Percentiles rank a stretch among this genome's conserved stretches.
These are phyloP conservation scores for Hypoxylon intermedium DNA, from an alignment of 495 filamentous ascomycete genomes.

Conservation along the genomic window DNA sequence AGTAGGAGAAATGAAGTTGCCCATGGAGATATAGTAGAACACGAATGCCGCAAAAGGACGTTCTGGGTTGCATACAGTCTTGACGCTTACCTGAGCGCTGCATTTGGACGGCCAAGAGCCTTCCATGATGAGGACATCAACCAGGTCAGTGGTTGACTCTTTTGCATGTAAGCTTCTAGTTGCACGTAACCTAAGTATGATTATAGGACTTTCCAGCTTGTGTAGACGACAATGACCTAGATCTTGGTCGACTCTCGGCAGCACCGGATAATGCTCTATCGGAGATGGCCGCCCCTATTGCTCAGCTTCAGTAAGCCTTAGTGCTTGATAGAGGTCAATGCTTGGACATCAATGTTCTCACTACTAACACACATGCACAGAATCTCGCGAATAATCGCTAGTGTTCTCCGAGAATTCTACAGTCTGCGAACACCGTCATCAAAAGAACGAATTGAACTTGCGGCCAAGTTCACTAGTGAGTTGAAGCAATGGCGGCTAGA, in stretches of 20 bases:
- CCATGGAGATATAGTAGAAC: constrained; percentile 40
- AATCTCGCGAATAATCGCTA: constrained; percentile 34
- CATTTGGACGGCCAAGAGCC: constrained; percentile 39
- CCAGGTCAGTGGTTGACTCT: constrained; percentile 13
- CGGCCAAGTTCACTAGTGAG: constrained; percentile 24
- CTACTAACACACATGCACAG: constrained; percentile 7
- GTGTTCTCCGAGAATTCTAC: constrained; percentile 37
- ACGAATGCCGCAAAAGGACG: constrained; percentile 42
- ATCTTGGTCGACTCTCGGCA: constrained; percentile 31
- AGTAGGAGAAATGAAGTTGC: constrained; percentile 15
- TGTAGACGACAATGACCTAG: constrained; percentile 47
- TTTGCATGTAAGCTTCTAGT: neutral
- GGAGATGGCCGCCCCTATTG: constrained; percentile 53
- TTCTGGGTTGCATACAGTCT: constrained; percentile 47
- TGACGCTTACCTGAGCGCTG: constrained; percentile 44
- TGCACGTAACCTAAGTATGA: neutral
- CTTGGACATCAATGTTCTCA: neutral
- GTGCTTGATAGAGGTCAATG: neutral
- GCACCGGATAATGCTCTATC: constrained; percentile 41
- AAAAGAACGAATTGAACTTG: constrained; percentile 15
- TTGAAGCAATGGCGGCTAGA: constrained; percentile 30
- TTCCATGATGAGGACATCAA: constrained; percentile 47
- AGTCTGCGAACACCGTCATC: constrained; percentile 29
- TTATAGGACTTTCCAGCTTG: constrained; percentile 43
- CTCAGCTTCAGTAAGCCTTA: constrained; percentile 43